These are phyloP conservation scores for Rubia yunnanensis DNA, from an alignment of 257 asterid species.

Conservation along the genomic window DNA sequence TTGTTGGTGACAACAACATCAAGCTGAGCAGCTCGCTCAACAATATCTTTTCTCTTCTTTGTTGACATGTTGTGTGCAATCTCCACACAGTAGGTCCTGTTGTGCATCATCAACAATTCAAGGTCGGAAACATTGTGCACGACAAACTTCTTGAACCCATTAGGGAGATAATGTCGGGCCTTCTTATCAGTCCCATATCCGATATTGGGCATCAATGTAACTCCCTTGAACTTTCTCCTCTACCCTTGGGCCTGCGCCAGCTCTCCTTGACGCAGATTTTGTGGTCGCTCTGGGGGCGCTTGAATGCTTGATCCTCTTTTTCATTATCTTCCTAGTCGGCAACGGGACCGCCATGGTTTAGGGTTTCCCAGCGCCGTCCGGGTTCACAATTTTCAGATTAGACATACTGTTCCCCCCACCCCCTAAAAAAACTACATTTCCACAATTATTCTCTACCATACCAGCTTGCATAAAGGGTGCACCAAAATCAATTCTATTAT, in stretches of 20 bases:
- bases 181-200: conserved; percentile 69
- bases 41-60: conserved; percentile 56
- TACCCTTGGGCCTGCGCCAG: conserved; percentile 79
- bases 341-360: conserved; percentile 25
- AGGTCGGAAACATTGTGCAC: conserved; percentile 57
- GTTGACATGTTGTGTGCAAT: no score
- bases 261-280: conserved; percentile 31
- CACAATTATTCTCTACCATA: no score
- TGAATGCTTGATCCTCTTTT: conserved; percentile 29
- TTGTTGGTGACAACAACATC: conserved; percentile 63
- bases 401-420: no score
- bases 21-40: conserved; percentile 52
- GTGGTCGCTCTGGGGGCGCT: conserved; percentile 32
- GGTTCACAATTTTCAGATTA: no score
- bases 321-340: conserved; percentile 23
- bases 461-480: no score
- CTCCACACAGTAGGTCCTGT: conserved; percentile 62
- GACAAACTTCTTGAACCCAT: conserved; percentile 58
- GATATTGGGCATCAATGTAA: conserved; percentile 57
- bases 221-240: conserved; percentile 67
- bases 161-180: conserved; percentile 59
- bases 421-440: no score
- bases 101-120: conserved; percentile 68
- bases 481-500: no score
- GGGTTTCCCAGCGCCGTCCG: neutral